phyloP scores from a whole-genome alignment of 23 red algal species.

The Gracilaria vermiculophylla region DNA sequence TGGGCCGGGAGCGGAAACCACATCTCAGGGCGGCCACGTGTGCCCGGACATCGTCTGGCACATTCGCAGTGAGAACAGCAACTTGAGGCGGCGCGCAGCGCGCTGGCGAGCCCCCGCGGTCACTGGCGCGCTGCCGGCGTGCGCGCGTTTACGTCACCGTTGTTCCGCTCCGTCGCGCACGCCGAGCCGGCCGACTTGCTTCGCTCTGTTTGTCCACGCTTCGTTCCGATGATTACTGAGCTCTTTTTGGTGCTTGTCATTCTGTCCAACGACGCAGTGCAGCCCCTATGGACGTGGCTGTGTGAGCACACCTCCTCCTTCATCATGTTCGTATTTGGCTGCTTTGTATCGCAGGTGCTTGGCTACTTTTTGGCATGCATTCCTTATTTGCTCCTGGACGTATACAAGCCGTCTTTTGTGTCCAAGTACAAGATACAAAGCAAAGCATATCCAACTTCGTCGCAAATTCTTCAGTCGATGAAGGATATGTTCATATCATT shows the following conservation, averaged over 20 bases:
- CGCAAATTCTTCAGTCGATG: not conserved
- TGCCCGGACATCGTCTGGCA: no score
- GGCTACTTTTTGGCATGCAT: conserved; percentile 76
- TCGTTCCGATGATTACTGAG: conserved; percentile 55
- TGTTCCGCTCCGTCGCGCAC: no score
- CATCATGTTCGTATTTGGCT: conserved; percentile 63
- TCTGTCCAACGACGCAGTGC: not conserved
- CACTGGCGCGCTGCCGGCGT: no score
- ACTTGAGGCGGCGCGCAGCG: no score
- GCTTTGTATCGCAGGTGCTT: conserved; percentile 69
- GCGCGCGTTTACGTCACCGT: no score
- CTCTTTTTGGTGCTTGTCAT: conserved; percentile 12
- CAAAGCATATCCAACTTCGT: conserved; percentile 17
- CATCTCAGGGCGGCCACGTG: no score
- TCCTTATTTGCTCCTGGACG: conserved; percentile 73
- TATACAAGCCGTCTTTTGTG: conserved; percentile 11
- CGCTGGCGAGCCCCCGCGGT: no score
- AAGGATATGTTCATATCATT: conserved; percentile 42
- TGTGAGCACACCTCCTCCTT: conserved; percentile 22
- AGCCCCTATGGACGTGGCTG: conserved; percentile 27
- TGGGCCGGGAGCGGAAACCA: no score
- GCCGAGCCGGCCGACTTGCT: no score
- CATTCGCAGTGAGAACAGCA: no score
- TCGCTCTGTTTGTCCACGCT: no score
- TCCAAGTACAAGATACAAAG: conserved; percentile 81